phyloP scores from a whole-genome alignment of 495 filamentous ascomycete genomes.

The Penicillium herquei region DNA sequence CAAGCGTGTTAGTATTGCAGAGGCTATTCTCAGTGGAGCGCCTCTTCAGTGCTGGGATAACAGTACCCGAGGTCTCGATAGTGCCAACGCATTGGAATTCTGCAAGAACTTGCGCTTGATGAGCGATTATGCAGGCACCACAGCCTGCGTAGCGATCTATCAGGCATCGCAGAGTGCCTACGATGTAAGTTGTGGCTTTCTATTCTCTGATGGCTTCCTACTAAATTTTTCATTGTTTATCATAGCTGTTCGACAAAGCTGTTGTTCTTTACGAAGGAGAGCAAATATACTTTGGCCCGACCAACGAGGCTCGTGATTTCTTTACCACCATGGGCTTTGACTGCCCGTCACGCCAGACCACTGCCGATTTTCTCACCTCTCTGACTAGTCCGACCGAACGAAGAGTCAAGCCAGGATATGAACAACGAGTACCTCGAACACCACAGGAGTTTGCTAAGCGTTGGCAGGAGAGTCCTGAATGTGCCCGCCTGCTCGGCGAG shows the following conservation, averaged over 20 bases:
- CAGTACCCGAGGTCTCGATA: constrained; percentile 76
- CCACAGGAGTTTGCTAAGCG: constrained; percentile 71
- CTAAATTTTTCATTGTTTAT: no score
- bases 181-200: no score
- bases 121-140: constrained; percentile 64
- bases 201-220: no score
- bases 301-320: constrained; percentile 60
- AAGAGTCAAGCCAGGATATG: constrained; percentile 59
- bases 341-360: constrained; percentile 71
- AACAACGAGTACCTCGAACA: constrained; percentile 64
- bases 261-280: constrained; percentile 77
- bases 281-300: constrained; percentile 76
- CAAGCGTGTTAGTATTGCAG: constrained; percentile 80
- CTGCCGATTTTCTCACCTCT: constrained; percentile 78
- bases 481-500: constrained; percentile 62
- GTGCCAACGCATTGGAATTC: constrained; percentile 77
- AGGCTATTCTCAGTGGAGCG: constrained; percentile 60
- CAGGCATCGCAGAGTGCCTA: constrained; percentile 77
- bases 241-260: constrained; percentile 82
- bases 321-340: constrained; percentile 74
- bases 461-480: constrained; percentile 74
- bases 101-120: constrained; percentile 64
- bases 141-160: constrained; percentile 71
- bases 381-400: constrained; percentile 72
- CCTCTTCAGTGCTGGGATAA: constrained; percentile 81